Percentiles rank a stretch among this genome's conserved stretches.
Evolutionary conservation across 495 filamentous ascomycete genomes (phyloP).

Genomic region (Beverwykella pulmonaria): DNA sequence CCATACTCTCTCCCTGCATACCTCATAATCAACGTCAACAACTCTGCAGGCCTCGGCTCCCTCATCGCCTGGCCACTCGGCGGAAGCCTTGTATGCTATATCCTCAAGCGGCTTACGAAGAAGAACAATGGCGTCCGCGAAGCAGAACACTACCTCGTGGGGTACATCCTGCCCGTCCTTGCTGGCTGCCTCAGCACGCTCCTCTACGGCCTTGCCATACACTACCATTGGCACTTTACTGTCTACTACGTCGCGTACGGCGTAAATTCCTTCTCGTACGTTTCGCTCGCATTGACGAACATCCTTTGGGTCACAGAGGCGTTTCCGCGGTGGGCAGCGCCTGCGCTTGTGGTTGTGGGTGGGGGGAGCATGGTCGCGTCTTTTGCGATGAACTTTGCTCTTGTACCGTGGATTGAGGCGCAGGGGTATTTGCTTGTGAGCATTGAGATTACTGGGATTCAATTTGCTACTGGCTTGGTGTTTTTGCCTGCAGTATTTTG

Average conservation of each 20-base stretch:
- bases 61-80: constrained; percentile 17
- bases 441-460: constrained; percentile 17
- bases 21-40: constrained; percentile 23
- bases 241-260: constrained; percentile 27
- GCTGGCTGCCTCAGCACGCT: constrained; percentile 20
- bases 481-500: constrained; percentile 21
- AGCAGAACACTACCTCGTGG: constrained; percentile 33
- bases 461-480: constrained; percentile 10
- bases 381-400: constrained; percentile 21
- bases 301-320: constrained; percentile 34
- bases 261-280: constrained; percentile 20
- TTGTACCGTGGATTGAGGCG: constrained; percentile 19
- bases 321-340: constrained; percentile 31
- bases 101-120: constrained; percentile 8
- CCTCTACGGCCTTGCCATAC: constrained; percentile 25
- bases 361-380: constrained; percentile 14
- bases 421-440: constrained; percentile 23
- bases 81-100: neutral
- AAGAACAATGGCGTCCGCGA: constrained; percentile 27
- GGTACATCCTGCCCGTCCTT: constrained; percentile 27
- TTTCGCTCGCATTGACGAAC: constrained; percentile 17
- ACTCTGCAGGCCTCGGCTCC: constrained; percentile 4
- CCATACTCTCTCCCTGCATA: constrained; percentile 12
- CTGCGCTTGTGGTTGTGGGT: constrained; percentile 22
- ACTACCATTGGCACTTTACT: constrained; percentile 9